Evolutionary conservation across 441 rosid species (phyloP), one percentile per base, ranked within the genome.

Genomic region (Erodium moschatum): DNA sequence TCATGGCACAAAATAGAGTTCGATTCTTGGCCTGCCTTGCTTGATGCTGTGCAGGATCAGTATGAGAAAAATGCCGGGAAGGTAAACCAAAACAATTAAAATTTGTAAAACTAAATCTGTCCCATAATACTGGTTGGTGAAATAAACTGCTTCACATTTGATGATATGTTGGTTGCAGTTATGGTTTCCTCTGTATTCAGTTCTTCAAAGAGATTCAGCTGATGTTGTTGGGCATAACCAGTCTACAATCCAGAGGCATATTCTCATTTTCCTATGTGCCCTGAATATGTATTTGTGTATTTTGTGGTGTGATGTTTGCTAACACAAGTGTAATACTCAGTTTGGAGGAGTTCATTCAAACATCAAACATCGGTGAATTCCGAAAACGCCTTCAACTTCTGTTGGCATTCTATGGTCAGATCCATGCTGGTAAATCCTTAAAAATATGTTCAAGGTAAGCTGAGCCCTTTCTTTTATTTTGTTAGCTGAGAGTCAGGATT

Each of bases 1-100:
- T 81, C 85, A 20, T 94, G 99, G 97, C 92, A 94, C 80, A 88
- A 81, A 83, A 74, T 89, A 86, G 99, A 91, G 76, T 85, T 85
- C 67, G 96, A 88, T 60, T 81, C 87, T 38, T 88, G 96, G 97
- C 94, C 97, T 52, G 83, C 84, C 9, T 78, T 95, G 86, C 88
- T 95, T 50, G 85, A 91, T 79, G 96, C 90, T 75, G 96, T 91
- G 80, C 89, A 86, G 73, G 83, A 82, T 72, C 91, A 87, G 74
- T 85, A 80, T 77, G 99, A 94, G 74, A 80, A 69, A 24, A 90
- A 84, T 81, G 97, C 97, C 70, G 84, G 85, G 24, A 90, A 85
- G 97, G 99, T 88, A 82, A 71, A 62, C 40, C 15, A 13, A 3
- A 64, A 19, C 42, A 16, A n/a, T 29, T 63, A 67, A 40, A 76